phyloP scores from a whole-genome alignment of 2,329 filamentous ascomycete species.

The Parafenestella ontariensis region DNA sequence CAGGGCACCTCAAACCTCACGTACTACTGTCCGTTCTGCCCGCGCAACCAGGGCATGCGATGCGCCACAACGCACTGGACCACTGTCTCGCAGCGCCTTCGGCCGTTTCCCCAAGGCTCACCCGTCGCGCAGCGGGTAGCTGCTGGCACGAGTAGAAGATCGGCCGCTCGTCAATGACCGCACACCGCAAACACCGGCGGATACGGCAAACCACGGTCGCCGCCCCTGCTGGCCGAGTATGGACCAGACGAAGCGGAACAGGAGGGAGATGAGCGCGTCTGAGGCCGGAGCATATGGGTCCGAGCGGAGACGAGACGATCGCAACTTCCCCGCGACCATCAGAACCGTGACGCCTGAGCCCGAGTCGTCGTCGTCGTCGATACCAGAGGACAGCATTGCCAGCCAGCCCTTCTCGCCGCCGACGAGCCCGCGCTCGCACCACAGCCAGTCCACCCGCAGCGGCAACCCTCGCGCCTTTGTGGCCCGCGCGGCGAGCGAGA shows the following conservation, averaged over 20 bases:
- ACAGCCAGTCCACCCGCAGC: slow-evolving; percentile 28
- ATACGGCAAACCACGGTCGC: slow-evolving; percentile 2
- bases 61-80: slow-evolving; percentile 25
- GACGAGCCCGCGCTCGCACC: slow-evolving; percentile 38
- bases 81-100: slow-evolving; percentile 18
- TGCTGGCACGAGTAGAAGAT: slow-evolving; percentile 19
- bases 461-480: slow-evolving; percentile 36
- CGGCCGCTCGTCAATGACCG: slow-evolving; percentile 21
- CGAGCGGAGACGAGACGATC: slow-evolving; percentile 32
- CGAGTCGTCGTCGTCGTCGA: slow-evolving; percentile 36
- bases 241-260: slow-evolving; percentile 36
- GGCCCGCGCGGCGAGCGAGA: slow-evolving; percentile 42
- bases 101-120: slow-evolving; percentile 5
- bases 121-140: slow-evolving; percentile 19
- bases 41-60: slow-evolving; percentile 23
- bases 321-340: slow-evolving; percentile 50
- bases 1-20: slow-evolving; percentile 10
- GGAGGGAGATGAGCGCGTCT: slow-evolving; percentile 33
- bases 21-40: slow-evolving; percentile 6
- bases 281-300: slow-evolving; percentile 23
- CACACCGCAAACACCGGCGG: slow-evolving; percentile 1
- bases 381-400: slow-evolving; percentile 24
- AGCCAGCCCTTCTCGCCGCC: slow-evolving; percentile 33
- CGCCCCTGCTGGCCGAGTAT: slow-evolving; percentile 18
- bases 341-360: slow-evolving; percentile 72